These are phyloP conservation scores for Lasiodiplodia gonubiensis DNA, from an alignment of 2,329 filamentous ascomycete genomes.

Conservation along the genomic window DNA sequence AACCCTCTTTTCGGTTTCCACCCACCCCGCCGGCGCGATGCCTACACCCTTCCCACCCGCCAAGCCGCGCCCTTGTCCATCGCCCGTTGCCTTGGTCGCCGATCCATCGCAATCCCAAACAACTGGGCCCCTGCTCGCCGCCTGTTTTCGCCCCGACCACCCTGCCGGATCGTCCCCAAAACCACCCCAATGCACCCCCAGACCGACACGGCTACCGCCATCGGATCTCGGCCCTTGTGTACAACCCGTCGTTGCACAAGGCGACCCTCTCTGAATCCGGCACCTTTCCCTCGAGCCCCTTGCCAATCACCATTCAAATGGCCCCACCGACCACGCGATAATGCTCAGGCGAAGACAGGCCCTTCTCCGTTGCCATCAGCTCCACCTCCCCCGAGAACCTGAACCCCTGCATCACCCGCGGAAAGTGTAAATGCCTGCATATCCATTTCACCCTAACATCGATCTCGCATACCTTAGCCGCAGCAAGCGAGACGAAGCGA, in stretches of 20 bases:
- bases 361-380: no score
- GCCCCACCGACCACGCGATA: constrained; percentile 21
- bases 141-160: constrained; percentile 2
- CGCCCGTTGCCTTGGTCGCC: not conserved
- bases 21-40: constrained; percentile 11
- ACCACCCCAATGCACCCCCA: constrained; percentile 6
- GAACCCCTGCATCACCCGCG: constrained; percentile 3
- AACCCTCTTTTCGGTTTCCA: constrained; percentile 19
- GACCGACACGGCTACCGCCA: not conserved
- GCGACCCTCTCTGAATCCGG: not conserved
- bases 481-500: constrained; percentile 23
- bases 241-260: constrained; percentile 14
- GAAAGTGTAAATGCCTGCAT: constrained; percentile 18
- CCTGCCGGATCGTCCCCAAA: not conserved
- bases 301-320: constrained; percentile 15
- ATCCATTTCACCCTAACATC: constrained; percentile 12
- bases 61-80: constrained; percentile 12
- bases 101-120: constrained; percentile 21
- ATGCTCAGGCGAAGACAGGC: not conserved
- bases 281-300: not conserved
- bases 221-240: constrained; percentile 10
- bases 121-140: constrained; percentile 13
- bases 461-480: constrained; percentile 22
- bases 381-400: no score
- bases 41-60: not conserved